Conservation (phyloP, 805 yeast genomes). For the Komagataella kurtzmanii region DNA sequence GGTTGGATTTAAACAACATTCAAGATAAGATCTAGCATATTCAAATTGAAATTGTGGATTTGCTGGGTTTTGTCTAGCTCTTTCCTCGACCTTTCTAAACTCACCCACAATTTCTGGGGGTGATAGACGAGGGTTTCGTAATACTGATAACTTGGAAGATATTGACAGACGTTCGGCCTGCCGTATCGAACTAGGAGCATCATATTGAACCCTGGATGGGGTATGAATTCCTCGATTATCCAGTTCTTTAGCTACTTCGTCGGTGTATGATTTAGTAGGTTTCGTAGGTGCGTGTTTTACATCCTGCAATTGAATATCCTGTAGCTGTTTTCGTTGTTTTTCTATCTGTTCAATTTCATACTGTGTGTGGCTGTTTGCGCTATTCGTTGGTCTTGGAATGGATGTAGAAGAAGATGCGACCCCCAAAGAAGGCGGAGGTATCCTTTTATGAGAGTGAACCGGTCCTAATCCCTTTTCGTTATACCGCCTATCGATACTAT, state of each 20-base stretch:
- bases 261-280: background rate
- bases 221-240: background rate
- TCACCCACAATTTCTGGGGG: slow-evolving; percentile 7
- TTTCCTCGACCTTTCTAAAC: slow-evolving; percentile 16
- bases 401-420: background rate
- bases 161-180: background rate
- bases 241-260: background rate
- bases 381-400: background rate
- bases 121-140: background rate
- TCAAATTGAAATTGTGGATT: slow-evolving; percentile 30
- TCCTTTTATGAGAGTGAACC: background rate
- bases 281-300: background rate
- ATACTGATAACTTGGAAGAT: background rate
- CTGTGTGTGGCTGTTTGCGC: background rate
- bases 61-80: slow-evolving; percentile 8
- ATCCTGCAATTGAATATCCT: background rate
- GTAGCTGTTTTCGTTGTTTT: background rate
- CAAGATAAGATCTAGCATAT: slow-evolving; percentile 36
- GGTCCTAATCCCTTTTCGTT: background rate
- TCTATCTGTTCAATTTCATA: background rate
- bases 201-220: background rate
- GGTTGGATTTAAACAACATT: background rate
- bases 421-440: background rate
- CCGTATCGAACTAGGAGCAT: background rate
- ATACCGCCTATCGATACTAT: background rate